Evolutionary conservation across 768 basidiomycete species (phyloP).

Genomic region (Agrocybe chaxingu): DNA sequence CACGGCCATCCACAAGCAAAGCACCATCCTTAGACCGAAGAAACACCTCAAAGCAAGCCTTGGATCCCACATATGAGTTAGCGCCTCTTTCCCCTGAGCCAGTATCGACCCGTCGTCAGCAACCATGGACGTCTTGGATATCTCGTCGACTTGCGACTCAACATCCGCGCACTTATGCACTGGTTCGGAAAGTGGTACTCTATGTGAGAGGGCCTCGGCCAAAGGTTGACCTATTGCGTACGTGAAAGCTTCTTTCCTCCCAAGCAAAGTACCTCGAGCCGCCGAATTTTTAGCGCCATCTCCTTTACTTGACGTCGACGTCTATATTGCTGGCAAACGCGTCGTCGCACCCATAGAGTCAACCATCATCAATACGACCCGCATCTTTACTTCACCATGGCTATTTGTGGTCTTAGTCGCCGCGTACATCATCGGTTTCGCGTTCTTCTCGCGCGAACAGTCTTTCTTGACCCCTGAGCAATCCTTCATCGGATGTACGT

Average conservation of each 20-base stretch:
- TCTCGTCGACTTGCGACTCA: conserved; percentile 13
- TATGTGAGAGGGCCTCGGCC: conserved; percentile 61
- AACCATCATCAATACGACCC: conserved; percentile 46
- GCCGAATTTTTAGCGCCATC: conserved; percentile 38
- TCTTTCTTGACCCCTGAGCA: conserved; percentile 67
- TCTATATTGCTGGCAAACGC: conserved; percentile 31
- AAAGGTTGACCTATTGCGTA: conserved; percentile 48
- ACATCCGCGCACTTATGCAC: conserved; percentile 19
- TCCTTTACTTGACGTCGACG: conserved; percentile 53
- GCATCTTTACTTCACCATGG: conserved; percentile 47
- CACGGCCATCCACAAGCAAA: conserved; percentile 11
- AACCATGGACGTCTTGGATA: conserved; percentile 12
- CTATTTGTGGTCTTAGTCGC: conserved; percentile 51
- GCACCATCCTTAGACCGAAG: conserved; percentile 2
- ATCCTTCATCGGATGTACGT: conserved; percentile 64
- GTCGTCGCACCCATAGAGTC: conserved; percentile 54
- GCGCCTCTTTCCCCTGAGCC: conserved; percentile 12
- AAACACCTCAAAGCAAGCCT: conserved; percentile 10
- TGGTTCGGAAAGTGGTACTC: conserved; percentile 14
- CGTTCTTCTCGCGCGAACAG: conserved; percentile 71
- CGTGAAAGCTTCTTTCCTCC: conserved; percentile 13
- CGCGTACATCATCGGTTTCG: conserved; percentile 67
- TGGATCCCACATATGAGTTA: conserved; percentile 17
- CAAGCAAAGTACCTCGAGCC: not conserved
- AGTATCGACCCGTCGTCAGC: conserved; percentile 4